Evolutionary conservation across 768 basidiomycete species (phyloP), one percentile per base, ranked within the genome.

Genomic region (Mycena galopus): DNA sequence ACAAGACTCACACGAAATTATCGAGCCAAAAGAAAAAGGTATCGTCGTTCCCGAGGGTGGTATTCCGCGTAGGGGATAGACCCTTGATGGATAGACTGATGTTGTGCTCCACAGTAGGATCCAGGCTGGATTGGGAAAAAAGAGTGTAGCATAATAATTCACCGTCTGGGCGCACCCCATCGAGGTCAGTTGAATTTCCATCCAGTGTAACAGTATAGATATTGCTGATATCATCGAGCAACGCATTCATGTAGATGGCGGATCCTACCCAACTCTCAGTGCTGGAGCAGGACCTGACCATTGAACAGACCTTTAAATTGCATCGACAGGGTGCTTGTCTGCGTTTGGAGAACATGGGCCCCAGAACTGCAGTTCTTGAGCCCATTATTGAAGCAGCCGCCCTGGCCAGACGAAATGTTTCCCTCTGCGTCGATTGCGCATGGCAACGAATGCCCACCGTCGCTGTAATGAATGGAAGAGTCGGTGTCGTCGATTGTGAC

Each of bases 131-230:
- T 57, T 76, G 61, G 4, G 78, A 76, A 60, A 77, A 80, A 9
- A 80, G 63, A 3, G 79, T 72, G 23, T 76, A 65, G 56, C 79
- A 80, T 10, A 74, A 62, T 65, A 79, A 75, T 14, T 71, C 16
- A 19, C 65, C 60, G 1, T 72, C 73, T 14, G 67, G 35, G 30
- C 77, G 67, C 27, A 75, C 71, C 6, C 79, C 79, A 37, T 80
- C 78, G 25, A 78, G 66, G 25, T 79, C 77, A 7, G 76, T 78
- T 25, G 74, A 56, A 6, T 75, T 66, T 23, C 79, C 78, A 37
- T 80, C 77, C 30, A 80, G n/a, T 2, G 76, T 76, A 23, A 80
- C 74, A 7, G 76, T 79, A 50, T 78, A 79, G 17, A 77, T 67
- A 8, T 76, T 77, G 53, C 73, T 77, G 19, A 76, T 62, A 33